These are phyloP conservation scores for Solanum sejunctum DNA, from an alignment of 257 asterid species.

Conservation along the genomic window DNA sequence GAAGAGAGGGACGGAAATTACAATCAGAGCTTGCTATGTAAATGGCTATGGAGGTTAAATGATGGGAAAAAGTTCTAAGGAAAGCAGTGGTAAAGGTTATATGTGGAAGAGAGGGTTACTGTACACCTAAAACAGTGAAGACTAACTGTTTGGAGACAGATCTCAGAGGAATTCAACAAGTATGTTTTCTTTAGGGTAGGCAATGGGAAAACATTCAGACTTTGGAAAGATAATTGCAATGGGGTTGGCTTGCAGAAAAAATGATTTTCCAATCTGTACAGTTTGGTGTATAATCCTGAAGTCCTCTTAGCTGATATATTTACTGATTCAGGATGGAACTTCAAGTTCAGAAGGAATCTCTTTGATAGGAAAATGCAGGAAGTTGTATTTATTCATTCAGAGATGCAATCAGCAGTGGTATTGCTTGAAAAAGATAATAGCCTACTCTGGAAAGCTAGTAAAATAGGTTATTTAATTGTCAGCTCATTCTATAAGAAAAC, in stretches of 20 bases:
- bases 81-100: background rate
- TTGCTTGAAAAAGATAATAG: background rate
- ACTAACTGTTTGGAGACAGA: background rate
- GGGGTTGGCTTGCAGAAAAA: background rate
- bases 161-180: background rate
- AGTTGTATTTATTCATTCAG: background rate
- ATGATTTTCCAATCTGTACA: background rate
- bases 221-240: background rate
- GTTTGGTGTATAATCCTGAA: background rate
- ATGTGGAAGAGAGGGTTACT: background rate
- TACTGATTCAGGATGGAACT: background rate
- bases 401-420: background rate
- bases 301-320: background rate
- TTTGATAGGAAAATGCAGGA: background rate
- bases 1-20: background rate
- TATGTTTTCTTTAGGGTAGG: background rate
- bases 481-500: background rate
- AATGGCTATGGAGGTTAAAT: background rate
- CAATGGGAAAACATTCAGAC: background rate
- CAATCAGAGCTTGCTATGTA: background rate
- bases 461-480: background rate
- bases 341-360: background rate
- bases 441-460: background rate
- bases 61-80: background rate
- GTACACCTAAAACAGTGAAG: background rate